phyloP scores from a whole-genome alignment of 371 early-diverging fungal genomes.

The Actinomortierella ambigua region DNA sequence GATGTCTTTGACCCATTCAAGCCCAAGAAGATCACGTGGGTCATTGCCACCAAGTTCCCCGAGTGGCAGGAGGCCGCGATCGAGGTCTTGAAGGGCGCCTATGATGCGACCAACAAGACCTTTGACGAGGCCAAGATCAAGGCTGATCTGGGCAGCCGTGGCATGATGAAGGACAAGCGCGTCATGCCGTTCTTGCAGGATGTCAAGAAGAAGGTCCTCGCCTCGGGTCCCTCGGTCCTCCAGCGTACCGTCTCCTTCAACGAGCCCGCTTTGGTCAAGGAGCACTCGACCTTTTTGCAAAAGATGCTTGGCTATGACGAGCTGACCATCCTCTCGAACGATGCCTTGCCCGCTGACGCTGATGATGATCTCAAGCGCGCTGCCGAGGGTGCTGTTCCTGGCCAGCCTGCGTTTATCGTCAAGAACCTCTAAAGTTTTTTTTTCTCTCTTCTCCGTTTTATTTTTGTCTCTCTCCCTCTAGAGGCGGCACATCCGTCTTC shows the following conservation, averaged over 20 bases:
- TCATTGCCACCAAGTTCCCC: conserved; percentile 85
- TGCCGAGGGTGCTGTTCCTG: conserved; percentile 70
- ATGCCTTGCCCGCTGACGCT: conserved; percentile 38
- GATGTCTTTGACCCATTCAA: conserved; percentile 65
- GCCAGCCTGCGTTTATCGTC: conserved; percentile 57
- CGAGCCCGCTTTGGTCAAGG: conserved; percentile 72
- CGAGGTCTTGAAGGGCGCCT: conserved; percentile 69
- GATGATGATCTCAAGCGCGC: conserved; percentile 56
- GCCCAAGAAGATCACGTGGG: conserved; percentile 77
- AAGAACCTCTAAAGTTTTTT: conserved; percentile 30
- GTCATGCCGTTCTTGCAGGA: conserved; percentile 93
- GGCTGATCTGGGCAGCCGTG: conserved; percentile 68
- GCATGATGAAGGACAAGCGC: conserved; percentile 90
- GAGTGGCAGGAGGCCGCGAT: conserved; percentile 91
- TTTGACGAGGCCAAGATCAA: conserved; percentile 79
- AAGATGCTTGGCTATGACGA: conserved; percentile 50
- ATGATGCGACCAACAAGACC: conserved; percentile 56
- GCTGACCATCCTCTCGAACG: conserved; percentile 51
- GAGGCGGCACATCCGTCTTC: no score
- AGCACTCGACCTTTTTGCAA: conserved; percentile 58
- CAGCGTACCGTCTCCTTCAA: conserved; percentile 81
- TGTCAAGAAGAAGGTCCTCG: conserved; percentile 74
- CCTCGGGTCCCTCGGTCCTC: conserved; percentile 75
- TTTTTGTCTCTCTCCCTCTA: background rate
- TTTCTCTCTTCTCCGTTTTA: background rate